These are phyloP conservation scores for Penicillium sp. DNA, from an alignment of 2,329 filamentous ascomycete species.

Conservation along the genomic window DNA sequence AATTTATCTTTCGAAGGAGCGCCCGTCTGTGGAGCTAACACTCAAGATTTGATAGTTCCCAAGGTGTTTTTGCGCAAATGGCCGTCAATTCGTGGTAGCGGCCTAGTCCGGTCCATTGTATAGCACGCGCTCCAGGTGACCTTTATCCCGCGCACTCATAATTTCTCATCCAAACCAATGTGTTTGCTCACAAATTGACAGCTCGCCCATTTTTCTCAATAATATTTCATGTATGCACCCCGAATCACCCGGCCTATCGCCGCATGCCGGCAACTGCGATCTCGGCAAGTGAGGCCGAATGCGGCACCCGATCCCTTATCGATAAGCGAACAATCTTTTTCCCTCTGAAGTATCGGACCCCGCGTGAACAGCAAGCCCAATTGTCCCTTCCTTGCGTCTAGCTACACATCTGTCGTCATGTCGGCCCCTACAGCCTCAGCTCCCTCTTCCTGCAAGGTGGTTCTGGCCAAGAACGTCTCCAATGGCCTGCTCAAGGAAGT, in stretches of 20 bases:
- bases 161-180: not conserved
- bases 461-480: slow-evolving; percentile 83
- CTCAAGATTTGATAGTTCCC: not conserved
- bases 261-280: slow-evolving; percentile 1
- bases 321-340: slow-evolving; percentile 40
- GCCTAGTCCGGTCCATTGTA: not conserved
- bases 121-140: not conserved
- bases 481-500: slow-evolving; percentile 78
- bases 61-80: not conserved
- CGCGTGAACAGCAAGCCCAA: slow-evolving; percentile 8
- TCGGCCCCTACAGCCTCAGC: slow-evolving; percentile 29
- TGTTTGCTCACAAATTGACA: not conserved
- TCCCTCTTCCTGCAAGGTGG: slow-evolving; percentile 74
- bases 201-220: not conserved
- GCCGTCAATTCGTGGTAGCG: not conserved
- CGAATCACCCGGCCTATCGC: not conserved
- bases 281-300: slow-evolving; percentile 25
- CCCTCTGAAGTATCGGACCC: slow-evolving; percentile 14
- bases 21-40: not conserved
- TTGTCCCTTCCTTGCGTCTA: slow-evolving; percentile 6
- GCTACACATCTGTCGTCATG: slow-evolving; percentile 23
- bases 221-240: not conserved
- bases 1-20: not conserved
- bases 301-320: slow-evolving; percentile 34
- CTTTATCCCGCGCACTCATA: not conserved